Conservation (phyloP, 352 stramenopile genomes). For the Globisporangium nagaii region DNA sequence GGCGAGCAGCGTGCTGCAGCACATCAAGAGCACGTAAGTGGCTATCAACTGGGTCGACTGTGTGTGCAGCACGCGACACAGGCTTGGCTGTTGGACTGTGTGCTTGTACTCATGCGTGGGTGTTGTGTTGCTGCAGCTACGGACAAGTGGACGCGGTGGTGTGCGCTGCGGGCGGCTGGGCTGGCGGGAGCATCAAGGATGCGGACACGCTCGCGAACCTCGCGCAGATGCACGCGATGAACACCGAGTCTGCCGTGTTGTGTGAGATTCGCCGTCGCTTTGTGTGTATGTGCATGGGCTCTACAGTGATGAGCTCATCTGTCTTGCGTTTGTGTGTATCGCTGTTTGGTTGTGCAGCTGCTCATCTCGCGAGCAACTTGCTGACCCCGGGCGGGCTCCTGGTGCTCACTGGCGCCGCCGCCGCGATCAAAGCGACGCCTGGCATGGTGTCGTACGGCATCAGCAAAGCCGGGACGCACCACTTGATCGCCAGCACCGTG, state of each 20-base stretch:
- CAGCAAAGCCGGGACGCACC: constrained; percentile 87
- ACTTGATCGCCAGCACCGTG: constrained; percentile 79
- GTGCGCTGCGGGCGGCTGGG: constrained; percentile 77
- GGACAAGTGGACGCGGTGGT: constrained; percentile 72
- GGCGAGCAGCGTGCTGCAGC: constrained; percentile 41
- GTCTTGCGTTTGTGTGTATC: neutral
- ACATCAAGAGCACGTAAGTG: constrained; percentile 39
- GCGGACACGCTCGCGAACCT: constrained; percentile 56
- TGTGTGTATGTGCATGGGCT: neutral
- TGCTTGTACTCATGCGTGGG: constrained; percentile 7
- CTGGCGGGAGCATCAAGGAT: constrained; percentile 67
- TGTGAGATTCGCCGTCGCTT: too few relatives aligned
- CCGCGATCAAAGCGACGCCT: constrained; percentile 71
- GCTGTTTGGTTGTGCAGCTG: constrained; percentile 30
- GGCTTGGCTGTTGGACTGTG: constrained; percentile 1
- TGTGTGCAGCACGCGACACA: neutral
- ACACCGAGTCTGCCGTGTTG: constrained; percentile 73
- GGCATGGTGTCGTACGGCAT: constrained; percentile 88
- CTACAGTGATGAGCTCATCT: neutral
- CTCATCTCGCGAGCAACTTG: constrained; percentile 71
- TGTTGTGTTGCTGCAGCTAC: constrained; percentile 16
- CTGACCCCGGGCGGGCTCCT: constrained; percentile 63
- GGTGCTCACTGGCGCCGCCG: constrained; percentile 77
- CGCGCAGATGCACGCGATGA: constrained; percentile 68
- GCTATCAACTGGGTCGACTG: neutral